Conservation (phyloP, 495 filamentous ascomycete genomes). For the Aspergillus sclerotiicarbonarius region DNA sequence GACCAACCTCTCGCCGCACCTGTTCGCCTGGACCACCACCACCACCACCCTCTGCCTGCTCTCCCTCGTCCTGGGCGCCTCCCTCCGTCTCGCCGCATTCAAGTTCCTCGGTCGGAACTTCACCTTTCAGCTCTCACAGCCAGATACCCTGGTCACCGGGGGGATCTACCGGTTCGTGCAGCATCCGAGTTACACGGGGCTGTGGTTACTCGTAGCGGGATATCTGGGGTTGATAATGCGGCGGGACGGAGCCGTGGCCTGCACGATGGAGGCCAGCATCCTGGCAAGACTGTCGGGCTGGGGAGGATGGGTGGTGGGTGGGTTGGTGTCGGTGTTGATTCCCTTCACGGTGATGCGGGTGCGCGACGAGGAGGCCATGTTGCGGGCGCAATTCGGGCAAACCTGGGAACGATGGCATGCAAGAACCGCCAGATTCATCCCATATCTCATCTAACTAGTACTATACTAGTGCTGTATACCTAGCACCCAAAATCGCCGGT, state of each 20-base stretch:
- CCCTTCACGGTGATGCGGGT: slow-evolving; percentile 12
- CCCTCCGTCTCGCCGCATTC: neutral
- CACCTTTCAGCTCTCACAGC: slow-evolving; percentile 44
- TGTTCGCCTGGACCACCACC: neutral
- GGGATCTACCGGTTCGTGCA: slow-evolving; percentile 46
- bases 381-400: slow-evolving; percentile 33
- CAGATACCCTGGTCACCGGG: slow-evolving; percentile 36
- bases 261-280: slow-evolving; percentile 15
- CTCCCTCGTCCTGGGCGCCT: neutral
- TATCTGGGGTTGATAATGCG: slow-evolving; percentile 24
- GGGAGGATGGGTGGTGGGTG: slow-evolving; percentile 6
- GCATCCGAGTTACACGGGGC: slow-evolving; percentile 46
- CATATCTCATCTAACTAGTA: slow-evolving; percentile 16
- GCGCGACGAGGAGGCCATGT: slow-evolving; percentile 42
- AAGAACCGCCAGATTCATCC: slow-evolving; percentile 23
- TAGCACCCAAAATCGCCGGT: too few relatives aligned
- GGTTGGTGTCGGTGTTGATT: slow-evolving; percentile 3
- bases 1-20: neutral
- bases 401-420: slow-evolving; percentile 44
- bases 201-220: slow-evolving; percentile 19
- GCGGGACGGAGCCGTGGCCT: slow-evolving; percentile 30
- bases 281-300: slow-evolving; percentile 16
- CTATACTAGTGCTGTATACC: too few relatives aligned
- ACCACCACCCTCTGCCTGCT: neutral
- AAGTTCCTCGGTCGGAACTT: slow-evolving; percentile 42